Evolutionary conservation across 2,329 filamentous ascomycete genomes (phyloP), one percentile per base, ranked within the genome.

Genomic region (Fusarium sp.): DNA sequence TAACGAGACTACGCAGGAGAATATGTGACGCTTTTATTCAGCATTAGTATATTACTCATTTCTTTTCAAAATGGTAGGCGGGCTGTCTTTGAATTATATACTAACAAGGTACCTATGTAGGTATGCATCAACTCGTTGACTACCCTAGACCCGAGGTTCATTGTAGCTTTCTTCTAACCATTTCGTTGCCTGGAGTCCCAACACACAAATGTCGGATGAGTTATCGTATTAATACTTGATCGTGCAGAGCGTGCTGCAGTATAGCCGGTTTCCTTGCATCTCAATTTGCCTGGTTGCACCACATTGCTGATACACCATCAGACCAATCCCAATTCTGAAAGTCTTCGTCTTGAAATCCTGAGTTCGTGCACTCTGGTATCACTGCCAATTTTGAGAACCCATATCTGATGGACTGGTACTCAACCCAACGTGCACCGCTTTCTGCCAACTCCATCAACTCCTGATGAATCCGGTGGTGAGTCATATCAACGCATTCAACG

Each of bases 391-490:
- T 24, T 11, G 20, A 38, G 20, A 69, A 75, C 13, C 44, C 26
- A 15, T 69, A 74, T n/a, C 60, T 42, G 15, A 74, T 24, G 1
- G 53, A 57, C 18, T 69, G 63, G 6, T 69, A 63, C 0, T 72
- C 72, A 12, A 39, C 15, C 53, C 48, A 72, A 20, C 56, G 41
- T 6, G 72, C 63, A 17, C 63, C 72, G 18, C 63, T 72, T 22
- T 69, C 56, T 1, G 68, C 72, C 47, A 75, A 41, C 26, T 74
- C 68, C 20, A 32, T 26, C n/a, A 74, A 26, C 9, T 47, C 42
- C 18, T 42, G 51, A 18, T 42, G 45, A 12, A 74, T 30, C 3
- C 53, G 48, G 7, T 24, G 44, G 10, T 48, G 26, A 28, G 28
- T 45, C 72, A 72, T 73, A 11, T 74, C 60, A 13, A 75, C 36